phyloP scores from a whole-genome alignment of 306 rosid species.

The Arachis hypogaea region DNA sequence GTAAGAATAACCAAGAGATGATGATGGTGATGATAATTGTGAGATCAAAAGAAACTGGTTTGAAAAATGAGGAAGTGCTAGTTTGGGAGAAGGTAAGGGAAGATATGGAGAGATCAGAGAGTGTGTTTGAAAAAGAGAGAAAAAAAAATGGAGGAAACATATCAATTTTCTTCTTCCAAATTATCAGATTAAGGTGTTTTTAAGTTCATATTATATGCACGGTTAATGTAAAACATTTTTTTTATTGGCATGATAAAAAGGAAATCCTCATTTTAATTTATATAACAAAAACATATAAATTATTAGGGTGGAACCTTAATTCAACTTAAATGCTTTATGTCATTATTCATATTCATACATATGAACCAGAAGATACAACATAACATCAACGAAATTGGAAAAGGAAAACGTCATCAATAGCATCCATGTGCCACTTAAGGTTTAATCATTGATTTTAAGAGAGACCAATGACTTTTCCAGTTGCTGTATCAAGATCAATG shows the following conservation, averaged over 20 bases:
- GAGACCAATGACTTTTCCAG: slow-evolving; percentile 89
- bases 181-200: no score
- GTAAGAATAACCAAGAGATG: background rate
- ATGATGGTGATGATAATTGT: background rate
- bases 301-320: background rate
- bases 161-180: no score
- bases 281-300: no score
- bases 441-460: slow-evolving; percentile 47
- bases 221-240: no score
- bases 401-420: slow-evolving; percentile 10
- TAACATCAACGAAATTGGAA: background rate
- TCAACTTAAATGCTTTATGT: slow-evolving; percentile 24
- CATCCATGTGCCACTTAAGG: slow-evolving; percentile 27
- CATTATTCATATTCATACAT: slow-evolving; percentile 17
- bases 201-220: no score
- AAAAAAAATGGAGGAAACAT: no score
- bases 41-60: background rate
- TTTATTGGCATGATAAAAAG: no score
- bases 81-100: slow-evolving; percentile 29
- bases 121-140: no score
- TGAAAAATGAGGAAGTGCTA: slow-evolving; percentile 18
- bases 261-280: no score
- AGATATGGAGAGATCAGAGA: background rate
- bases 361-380: slow-evolving; percentile 7
- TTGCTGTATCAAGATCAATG: slow-evolving; percentile 84